phyloP scores from a whole-genome alignment of 192 early-diverging fungal species.

The Backusella circina region DNA sequence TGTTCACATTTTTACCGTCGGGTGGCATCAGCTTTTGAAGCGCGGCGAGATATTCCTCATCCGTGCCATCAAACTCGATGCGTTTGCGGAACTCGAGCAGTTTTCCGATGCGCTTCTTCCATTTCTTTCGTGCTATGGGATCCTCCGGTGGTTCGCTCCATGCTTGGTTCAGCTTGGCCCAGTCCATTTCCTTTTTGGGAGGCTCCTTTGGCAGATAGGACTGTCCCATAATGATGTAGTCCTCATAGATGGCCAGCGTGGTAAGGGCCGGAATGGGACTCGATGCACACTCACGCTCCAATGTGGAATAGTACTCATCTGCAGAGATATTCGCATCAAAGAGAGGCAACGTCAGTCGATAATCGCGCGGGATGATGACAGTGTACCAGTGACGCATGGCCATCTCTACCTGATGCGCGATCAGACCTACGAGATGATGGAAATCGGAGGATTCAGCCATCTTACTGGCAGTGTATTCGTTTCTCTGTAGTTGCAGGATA shows the following conservation, averaged over 20 bases:
- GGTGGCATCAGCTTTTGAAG: background rate
- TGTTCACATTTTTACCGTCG: background rate
- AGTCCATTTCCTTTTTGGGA: background rate
- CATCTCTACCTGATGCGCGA: slow-evolving; percentile 5
- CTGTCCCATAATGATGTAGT: slow-evolving; percentile 3
- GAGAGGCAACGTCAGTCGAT: background rate
- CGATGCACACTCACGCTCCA: slow-evolving; percentile 8
- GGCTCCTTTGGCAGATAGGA: slow-evolving; percentile 1
- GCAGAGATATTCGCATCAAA: background rate
- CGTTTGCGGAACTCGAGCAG: background rate
- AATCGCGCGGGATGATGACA: background rate
- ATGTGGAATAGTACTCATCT: background rate
- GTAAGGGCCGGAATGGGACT: slow-evolving; percentile 1
- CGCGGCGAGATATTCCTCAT: background rate
- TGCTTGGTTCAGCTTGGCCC: background rate
- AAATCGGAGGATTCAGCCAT: background rate
- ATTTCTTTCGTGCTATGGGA: background rate
- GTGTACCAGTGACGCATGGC: slow-evolving; percentile 12
- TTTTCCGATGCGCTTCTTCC: background rate
- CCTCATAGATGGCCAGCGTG: slow-evolving; percentile 3
- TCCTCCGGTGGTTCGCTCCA: background rate
- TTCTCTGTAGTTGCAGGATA: background rate
- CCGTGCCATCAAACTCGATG: slow-evolving; percentile 6
- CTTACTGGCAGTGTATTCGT: background rate
- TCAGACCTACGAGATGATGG: background rate